Evolutionary conservation across 2,329 filamentous ascomycete species (phyloP).

Genomic region (Orbilia oligospora): DNA sequence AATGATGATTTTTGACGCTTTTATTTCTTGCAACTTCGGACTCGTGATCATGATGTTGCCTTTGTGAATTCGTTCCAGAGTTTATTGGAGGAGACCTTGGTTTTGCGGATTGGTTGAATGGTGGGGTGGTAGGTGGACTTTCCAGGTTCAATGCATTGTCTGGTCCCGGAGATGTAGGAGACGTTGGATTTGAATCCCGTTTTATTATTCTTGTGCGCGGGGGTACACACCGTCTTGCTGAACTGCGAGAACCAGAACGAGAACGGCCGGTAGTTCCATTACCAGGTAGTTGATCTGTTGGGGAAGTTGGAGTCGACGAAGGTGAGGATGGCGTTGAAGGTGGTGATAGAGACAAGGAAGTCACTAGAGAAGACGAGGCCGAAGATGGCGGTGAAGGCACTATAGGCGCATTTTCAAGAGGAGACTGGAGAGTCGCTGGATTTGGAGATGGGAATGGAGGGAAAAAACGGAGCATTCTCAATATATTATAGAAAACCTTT

Average conservation of each 20-base stretch:
- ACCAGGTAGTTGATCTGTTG: constrained; percentile 23
- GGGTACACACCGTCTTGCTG: constrained; percentile 47
- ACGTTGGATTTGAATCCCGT: constrained; percentile 30
- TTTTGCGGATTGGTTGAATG: constrained; percentile 16
- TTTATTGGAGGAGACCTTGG: not conserved
- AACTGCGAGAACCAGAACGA: constrained; percentile 51
- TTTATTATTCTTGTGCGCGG: constrained; percentile 56
- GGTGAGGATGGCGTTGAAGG: constrained; percentile 37
- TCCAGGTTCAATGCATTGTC: constrained; percentile 8
- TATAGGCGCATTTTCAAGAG: constrained; percentile 43
- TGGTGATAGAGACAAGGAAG: constrained; percentile 24
- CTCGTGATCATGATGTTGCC: constrained; percentile 25
- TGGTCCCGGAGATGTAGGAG: constrained; percentile 6
- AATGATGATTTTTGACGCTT: constrained; percentile 47
- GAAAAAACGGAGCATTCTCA: constrained; percentile 45
- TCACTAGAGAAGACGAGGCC: constrained; percentile 38
- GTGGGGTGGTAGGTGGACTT: constrained; percentile 48
- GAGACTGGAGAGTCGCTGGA: constrained; percentile 37
- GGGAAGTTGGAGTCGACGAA: constrained; percentile 29
- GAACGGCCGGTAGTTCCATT: constrained; percentile 8
- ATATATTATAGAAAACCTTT: not conserved
- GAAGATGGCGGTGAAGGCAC: constrained; percentile 40
- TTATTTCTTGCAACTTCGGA: constrained; percentile 26
- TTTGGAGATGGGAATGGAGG: constrained; percentile 59
- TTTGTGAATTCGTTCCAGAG: constrained; percentile 6